Base-by-base conservation (phyloP, 2,329 filamentous ascomycete genomes). In the Colletotrichum spaethianum region DNA sequence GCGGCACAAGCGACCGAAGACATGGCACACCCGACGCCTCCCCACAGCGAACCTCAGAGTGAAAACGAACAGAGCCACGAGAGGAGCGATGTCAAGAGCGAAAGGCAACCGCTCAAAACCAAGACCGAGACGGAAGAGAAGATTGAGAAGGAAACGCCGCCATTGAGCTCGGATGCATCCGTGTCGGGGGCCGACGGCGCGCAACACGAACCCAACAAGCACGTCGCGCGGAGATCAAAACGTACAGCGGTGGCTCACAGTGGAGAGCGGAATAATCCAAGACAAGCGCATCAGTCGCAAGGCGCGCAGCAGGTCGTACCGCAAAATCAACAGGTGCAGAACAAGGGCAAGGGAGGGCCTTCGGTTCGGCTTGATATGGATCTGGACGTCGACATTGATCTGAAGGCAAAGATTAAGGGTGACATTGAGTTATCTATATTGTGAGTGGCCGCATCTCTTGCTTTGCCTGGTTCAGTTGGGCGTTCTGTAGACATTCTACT, bases 381-480 rank as follows among this genome's bases (percentile, higher is more conserved):
- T 5, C 63, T 74, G 18, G 72, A 74, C 23, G 40, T 74, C 3
- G 69, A 74, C 6, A 48, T 74, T 28, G 69, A 74, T 44, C 14
- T 74, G 48, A 74, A 74, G 20, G 72, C 72, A 2, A 74, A 72
- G 69, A 65, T 74, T 1, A 55, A 65, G 18, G 72, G 72, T 16
- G 69, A 72, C 5, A 9, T 74, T 18, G 44, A 52, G 4, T 23
- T 74, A 1, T 72, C 72, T 2, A 52, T 74, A 31, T 28, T 68
- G 64, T 72, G 7, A 68, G 72, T 68, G 1, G 7, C 53, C n/a
- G 12, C 14, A 11, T 18, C 40, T 26, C 1, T 4, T 52, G 26
- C 8, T 16, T 8, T 8, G 1, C 23, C 26, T 18, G 3, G 11
- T 50, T 42, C 23, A 38, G 42, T 11, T 18, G 38, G 23, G 16